Percentiles rank a stretch among this genome's conserved stretches.
Evolutionary conservation across 2,329 filamentous ascomycete genomes (phyloP).

Genomic region (Diaporthe sp.): DNA sequence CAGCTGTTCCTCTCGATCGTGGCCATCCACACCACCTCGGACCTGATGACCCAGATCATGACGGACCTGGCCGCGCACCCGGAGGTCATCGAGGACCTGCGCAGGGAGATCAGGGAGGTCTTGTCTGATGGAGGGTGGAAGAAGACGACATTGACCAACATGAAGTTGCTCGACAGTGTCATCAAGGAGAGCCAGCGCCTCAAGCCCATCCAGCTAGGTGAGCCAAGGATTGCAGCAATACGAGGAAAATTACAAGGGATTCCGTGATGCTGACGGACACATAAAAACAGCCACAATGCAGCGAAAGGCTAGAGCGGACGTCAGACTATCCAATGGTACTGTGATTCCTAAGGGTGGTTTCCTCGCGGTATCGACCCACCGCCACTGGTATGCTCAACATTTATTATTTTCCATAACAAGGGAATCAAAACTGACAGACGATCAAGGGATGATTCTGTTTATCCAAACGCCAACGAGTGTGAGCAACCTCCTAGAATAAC

Average conservation of each 20-base stretch:
- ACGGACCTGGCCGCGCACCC: constrained; percentile 56
- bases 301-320: constrained; percentile 39
- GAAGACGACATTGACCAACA: constrained; percentile 52
- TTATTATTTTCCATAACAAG: too few species aligned
- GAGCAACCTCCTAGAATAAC: neutral
- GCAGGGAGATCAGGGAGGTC: constrained; percentile 56
- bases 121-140: constrained; percentile 48
- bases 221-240: neutral
- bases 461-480: constrained; percentile 13
- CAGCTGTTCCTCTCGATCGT: constrained; percentile 55
- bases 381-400: neutral
- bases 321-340: constrained; percentile 44
- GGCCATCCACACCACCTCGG: constrained; percentile 59
- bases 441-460: neutral
- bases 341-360: constrained; percentile 43
- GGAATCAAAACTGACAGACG: neutral
- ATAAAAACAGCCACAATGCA: constrained; percentile 39
- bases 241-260: too few species aligned
- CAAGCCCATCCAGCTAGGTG: constrained; percentile 3
- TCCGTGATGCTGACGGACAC: too few species aligned
- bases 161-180: constrained; percentile 57
- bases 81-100: constrained; percentile 55
- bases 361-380: neutral
- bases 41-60: constrained; percentile 52
- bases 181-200: constrained; percentile 56